phyloP scores from a whole-genome alignment of 2,329 filamentous ascomycete species.

The Lojkania enalia region DNA sequence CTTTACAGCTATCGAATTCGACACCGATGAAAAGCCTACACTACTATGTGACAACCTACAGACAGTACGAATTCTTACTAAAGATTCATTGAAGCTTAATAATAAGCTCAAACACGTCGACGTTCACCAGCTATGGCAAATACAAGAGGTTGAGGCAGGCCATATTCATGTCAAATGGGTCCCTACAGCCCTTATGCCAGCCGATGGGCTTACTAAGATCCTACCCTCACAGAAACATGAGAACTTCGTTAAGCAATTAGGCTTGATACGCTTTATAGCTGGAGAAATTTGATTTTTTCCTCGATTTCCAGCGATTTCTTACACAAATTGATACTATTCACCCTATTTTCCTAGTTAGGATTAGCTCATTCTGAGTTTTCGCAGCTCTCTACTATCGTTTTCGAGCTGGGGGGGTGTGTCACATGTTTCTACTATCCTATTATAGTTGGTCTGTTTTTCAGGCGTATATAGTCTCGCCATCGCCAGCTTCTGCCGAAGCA shows the following conservation, averaged over 20 bases:
- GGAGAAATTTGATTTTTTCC: too few species aligned
- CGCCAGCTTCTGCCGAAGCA: too few species aligned
- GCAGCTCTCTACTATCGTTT: too few species aligned
- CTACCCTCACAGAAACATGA: neutral
- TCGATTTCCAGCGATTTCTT: too few species aligned
- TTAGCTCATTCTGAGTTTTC: too few species aligned
- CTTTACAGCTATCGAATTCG: conserved; percentile 4
- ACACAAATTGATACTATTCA: too few species aligned
- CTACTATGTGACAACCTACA: conserved; percentile 13
- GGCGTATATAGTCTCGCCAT: too few species aligned
- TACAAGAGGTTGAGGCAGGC: conserved; percentile 4
- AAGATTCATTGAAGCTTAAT: conserved; percentile 1
- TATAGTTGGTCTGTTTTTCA: too few species aligned
- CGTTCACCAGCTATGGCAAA: conserved; percentile 11
- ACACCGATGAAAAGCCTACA: neutral
- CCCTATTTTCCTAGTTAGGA: too few species aligned
- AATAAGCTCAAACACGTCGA: conserved; percentile 17
- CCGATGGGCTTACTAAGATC: neutral
- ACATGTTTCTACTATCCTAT: too few species aligned
- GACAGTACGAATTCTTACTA: conserved; percentile 10
- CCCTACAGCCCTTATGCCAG: neutral
- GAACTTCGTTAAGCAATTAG: neutral
- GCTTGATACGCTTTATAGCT: neutral
- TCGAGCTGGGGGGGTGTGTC: too few species aligned
- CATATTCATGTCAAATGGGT: neutral